Conservation (phyloP, 352 stramenopile genomes). For the Pilasporangium apinafurcum region DNA sequence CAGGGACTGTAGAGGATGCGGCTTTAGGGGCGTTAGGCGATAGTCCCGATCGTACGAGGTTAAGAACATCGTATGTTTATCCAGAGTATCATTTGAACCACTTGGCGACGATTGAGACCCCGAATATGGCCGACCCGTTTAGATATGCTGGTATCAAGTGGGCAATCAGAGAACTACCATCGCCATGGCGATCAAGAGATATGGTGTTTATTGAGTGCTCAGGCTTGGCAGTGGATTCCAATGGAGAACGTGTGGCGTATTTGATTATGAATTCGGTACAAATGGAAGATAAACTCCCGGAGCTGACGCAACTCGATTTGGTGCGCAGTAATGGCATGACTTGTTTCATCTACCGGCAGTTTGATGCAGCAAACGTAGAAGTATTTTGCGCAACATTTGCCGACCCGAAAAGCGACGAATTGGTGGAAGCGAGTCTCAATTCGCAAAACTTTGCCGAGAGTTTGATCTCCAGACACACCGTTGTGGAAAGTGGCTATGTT, state of each 20-base stretch:
- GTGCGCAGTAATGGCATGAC: slow-evolving; percentile 23
- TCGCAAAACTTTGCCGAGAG: slow-evolving; percentile 6
- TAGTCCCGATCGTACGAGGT: slow-evolving; percentile 31
- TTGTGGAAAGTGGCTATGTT: too few species aligned
- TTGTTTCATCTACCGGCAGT: slow-evolving; percentile 30
- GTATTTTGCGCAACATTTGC: slow-evolving; percentile 39
- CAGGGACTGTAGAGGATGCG: slow-evolving; percentile 43
- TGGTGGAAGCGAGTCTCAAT: slow-evolving; percentile 20
- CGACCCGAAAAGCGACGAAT: slow-evolving; percentile 24
- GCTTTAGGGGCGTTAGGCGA: slow-evolving; percentile 38
- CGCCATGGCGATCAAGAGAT: slow-evolving; percentile 21
- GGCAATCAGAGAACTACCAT: slow-evolving; percentile 16
- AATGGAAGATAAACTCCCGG: slow-evolving; percentile 18
- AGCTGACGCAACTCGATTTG: slow-evolving; percentile 25
- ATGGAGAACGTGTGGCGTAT: slow-evolving; percentile 16
- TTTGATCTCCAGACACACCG: too few species aligned
- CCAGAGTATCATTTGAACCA: slow-evolving; percentile 41
- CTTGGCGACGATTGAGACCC: slow-evolving; percentile 21
- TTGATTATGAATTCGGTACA: slow-evolving; percentile 29
- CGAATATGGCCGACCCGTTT: slow-evolving; percentile 22
- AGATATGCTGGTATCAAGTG: slow-evolving; percentile 36
- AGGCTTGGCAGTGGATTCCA: slow-evolving; percentile 15
- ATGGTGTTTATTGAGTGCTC: slow-evolving; percentile 27
- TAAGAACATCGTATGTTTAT: slow-evolving; percentile 37
- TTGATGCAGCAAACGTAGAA: slow-evolving; percentile 15